These are phyloP conservation scores for Echium plantagineum DNA, from an alignment of 257 asterid genomes.

Conservation along the genomic window DNA sequence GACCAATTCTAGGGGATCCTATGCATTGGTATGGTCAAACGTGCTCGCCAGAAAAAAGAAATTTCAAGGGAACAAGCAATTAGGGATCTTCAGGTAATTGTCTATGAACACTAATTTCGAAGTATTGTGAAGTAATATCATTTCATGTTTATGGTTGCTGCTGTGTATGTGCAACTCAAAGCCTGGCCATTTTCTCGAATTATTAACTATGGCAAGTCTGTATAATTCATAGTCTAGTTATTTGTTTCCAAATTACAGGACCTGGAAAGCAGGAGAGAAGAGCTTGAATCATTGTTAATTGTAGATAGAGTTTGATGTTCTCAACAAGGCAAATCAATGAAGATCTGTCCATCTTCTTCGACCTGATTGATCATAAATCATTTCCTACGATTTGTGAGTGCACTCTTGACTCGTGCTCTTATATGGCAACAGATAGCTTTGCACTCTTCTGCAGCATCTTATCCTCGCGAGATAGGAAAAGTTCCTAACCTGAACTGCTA, in stretches of 20 bases:
- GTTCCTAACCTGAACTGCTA: no score
- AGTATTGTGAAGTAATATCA: background rate
- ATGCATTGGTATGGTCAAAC: conserved; percentile 79
- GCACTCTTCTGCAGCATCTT: background rate
- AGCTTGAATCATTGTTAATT: conserved; percentile 60
- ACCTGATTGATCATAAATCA: background rate
- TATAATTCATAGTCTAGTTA: no score
- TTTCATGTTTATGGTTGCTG: background rate
- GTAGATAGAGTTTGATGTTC: background rate
- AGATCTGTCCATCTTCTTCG: background rate
- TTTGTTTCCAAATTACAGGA: conserved; percentile 38
- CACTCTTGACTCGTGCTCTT: background rate
- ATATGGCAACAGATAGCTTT: background rate
- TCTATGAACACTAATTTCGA: background rate
- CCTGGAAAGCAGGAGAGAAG: conserved; percentile 71
- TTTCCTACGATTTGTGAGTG: background rate
- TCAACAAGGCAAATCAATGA: background rate
- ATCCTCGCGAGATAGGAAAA: no score
- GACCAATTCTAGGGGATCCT: conserved; percentile 48
- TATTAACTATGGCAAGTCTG: background rate
- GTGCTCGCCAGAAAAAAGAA: conserved; percentile 69
- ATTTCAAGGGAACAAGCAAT: conserved; percentile 69
- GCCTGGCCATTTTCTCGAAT: background rate
- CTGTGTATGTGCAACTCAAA: background rate
- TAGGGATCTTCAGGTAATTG: conserved; percentile 68